Percentiles rank a stretch among this genome's conserved stretches.
Conservation (phyloP, 2,329 filamentous ascomycete species). For the Colletotrichum lindemuthianum region DNA sequence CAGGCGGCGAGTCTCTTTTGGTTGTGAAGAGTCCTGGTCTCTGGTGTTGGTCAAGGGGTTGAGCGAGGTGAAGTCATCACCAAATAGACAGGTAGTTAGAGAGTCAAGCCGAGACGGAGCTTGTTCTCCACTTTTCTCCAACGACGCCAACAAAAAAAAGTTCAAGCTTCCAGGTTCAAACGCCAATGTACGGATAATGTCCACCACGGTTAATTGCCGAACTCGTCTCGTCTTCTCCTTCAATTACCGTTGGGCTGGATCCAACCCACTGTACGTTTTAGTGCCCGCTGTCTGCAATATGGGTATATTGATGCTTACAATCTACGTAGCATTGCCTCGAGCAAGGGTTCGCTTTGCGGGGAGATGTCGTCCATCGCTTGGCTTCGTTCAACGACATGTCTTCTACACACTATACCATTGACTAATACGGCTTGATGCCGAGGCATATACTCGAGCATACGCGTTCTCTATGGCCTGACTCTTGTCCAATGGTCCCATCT, state of each 20-base stretch:
- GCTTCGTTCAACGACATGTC: neutral
- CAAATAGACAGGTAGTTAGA: constrained; percentile 4
- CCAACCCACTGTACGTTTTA: constrained; percentile 13
- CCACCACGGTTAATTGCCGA: neutral
- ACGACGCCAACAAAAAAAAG: constrained; percentile 4
- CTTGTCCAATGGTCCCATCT: constrained; percentile 13
- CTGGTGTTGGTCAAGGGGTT: neutral
- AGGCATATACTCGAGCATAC: constrained; percentile 3
- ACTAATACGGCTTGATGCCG: neutral
- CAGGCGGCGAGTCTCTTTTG: neutral
- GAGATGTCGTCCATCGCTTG: neutral
- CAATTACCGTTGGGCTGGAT: constrained; percentile 28
- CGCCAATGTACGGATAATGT: constrained; percentile 22
- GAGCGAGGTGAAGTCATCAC: constrained; percentile 27
- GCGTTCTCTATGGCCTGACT: constrained; percentile 10
- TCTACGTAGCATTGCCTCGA: constrained; percentile 2
- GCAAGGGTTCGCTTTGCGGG: neutral
- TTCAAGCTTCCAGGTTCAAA: constrained; percentile 30
- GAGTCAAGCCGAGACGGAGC: constrained; percentile 5
- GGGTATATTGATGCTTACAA: constrained; percentile 26
- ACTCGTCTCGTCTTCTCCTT: no score
- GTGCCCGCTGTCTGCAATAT: constrained; percentile 26
- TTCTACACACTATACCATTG: neutral
- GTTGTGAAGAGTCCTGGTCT: neutral
- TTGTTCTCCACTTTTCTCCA: constrained; percentile 27